Base-by-base conservation (phyloP, 805 yeast species). In the Yamadazyma sp. region DNA sequence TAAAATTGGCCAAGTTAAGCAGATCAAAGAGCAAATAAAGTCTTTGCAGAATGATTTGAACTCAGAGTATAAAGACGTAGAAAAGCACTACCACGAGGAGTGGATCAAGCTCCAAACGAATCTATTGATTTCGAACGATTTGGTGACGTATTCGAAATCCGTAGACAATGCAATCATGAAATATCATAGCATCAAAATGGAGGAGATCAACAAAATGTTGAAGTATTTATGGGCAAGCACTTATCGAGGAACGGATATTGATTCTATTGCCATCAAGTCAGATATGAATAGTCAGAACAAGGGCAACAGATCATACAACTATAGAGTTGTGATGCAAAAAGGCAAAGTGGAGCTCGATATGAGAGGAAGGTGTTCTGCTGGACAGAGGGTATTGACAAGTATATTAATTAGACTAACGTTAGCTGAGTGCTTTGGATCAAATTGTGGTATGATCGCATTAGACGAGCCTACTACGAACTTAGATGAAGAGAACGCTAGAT, bases 281-380 rank as follows among this genome's bases (percentile, higher is more conserved):
- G 98, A 91, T 50, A 82, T 80, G 15, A 77, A 76, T 36, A 55
- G 63, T 11, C 72, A 64, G 42, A 62, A 65, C 3, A 69, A 65
- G 37, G 76, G 70, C 3, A 76, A 77, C 28, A 67, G 95, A 40
- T 77, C 93, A 1, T 91, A 90, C 58, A 90, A 91, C 55, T 91
- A 91, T 54, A 70, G 97, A 25, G 97, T 93, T 13, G 95, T 90
- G 15, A 93, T 93, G 99, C 80, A 81, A 42, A 93, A 93, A 57
- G 87, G 84, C 52, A 91, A 85, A 42, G 84, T 82, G 1, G 98
- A 93, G 58, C 66, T 93, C 32, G 99, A 93, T 55, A 93, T 93
- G 99, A 75, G 99, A 45, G 99, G 99, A 0, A 67, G 99, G 41
- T 93, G 99, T 58, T 87, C 96, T 1, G 98, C 99, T 0, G 99